Conservation (phyloP, 1,284 basidiomycete genomes). For the Ganoderma sinense region DNA sequence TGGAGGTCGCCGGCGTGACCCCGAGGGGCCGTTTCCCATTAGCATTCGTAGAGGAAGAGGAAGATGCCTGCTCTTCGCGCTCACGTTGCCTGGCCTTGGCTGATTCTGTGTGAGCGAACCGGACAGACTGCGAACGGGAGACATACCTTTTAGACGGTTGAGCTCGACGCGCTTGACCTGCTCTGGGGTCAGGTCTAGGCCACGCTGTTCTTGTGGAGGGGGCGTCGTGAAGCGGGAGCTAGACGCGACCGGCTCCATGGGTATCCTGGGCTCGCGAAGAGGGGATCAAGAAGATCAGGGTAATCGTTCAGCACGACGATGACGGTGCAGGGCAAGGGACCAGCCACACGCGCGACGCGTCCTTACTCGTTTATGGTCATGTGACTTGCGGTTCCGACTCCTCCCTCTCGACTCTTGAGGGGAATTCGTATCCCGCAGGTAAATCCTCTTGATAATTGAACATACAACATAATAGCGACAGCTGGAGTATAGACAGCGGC, state of each 20-base stretch:
- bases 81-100: slow-evolving; percentile 48
- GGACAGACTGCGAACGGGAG: slow-evolving; percentile 41
- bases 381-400: not conserved
- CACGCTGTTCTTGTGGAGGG: slow-evolving; percentile 34
- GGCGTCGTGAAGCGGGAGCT: slow-evolving; percentile 34
- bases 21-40: slow-evolving; percentile 44
- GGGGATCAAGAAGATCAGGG: not conserved
- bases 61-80: slow-evolving; percentile 53
- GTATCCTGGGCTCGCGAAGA: not conserved
- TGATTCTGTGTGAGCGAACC: slow-evolving; percentile 68
- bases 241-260: slow-evolving; percentile 23
- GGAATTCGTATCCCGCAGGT: not conserved
- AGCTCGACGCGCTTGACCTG: slow-evolving; percentile 50
- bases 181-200: slow-evolving; percentile 44
- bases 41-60: slow-evolving; percentile 49
- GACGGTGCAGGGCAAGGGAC: not conserved
- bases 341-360: slow-evolving; percentile 18
- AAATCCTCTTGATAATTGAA: not conserved
- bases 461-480: not conserved
- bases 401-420: no score
- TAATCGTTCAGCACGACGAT: not conserved
- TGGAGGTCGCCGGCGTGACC: slow-evolving; percentile 57
- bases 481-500: slow-evolving; percentile 7
- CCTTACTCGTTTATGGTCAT: slow-evolving; percentile 3
- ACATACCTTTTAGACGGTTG: slow-evolving; percentile 49